Base-by-base conservation (phyloP, 768 basidiomycete species). In the Russula ochroleuca region DNA sequence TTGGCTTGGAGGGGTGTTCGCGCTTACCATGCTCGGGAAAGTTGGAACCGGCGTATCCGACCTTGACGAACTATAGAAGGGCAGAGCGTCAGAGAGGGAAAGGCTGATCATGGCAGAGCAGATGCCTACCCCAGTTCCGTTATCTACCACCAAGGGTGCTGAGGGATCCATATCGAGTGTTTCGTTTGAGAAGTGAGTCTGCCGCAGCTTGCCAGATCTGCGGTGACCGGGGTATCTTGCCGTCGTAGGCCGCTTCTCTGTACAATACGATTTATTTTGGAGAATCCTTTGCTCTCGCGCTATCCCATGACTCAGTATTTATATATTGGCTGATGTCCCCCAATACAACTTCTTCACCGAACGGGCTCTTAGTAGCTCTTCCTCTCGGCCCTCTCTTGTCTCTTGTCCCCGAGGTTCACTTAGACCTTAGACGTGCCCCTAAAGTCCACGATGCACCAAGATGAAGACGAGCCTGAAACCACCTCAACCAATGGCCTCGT, bases 31-130 rank as follows among this genome's bases (percentile, higher is more conserved):
- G 79, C 71, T 84, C 82, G 38, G 85, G 85, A 71, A 86, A 86
- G 75, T 86, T 85, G 62, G 82, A 83, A 62, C 84, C 83, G 35
- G 82, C 84, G 70, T 81, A 85, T 50, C 84, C 83, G 33, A 83
- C 82, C 75, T 85, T 85, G 66, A 85, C 84, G 69, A 84, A 85
- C 83, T 85, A 69, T 33, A 57, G 2, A 10, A 21, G 38, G 17
- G n/a, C 38, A 19, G 25, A 0, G 28, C 54, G 35, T 62, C 25
- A 59, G 56, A 8, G 19, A 35, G 45, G 28, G 23, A 21, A 40
- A 57, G 41, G 35, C 40, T 21, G 25, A 25, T 38, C 11, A 35
- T 37, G 17, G 23, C 38, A 47, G 19, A 53, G 28, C 15, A 28
- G 14, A 8, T 37, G 50, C 82, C 70, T 69, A 84, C 83, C 23